These are phyloP conservation scores for Taphrina deformans DNA, from an alignment of 1,139 yeast species.

Conservation along the genomic window DNA sequence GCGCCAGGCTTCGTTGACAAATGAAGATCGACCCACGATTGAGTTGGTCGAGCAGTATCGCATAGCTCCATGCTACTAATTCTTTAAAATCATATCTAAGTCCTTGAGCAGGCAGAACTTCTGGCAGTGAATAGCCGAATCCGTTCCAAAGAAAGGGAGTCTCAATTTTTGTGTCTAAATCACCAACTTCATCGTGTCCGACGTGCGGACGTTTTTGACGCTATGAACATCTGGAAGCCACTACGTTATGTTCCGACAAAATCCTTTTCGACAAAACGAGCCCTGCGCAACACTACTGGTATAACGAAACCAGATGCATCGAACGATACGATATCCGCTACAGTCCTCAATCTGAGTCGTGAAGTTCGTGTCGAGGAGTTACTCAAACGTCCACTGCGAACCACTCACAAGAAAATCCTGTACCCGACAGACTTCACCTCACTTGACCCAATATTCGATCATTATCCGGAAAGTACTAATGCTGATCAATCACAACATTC, in stretches of 20 bases:
- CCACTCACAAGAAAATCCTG: conserved; percentile 39
- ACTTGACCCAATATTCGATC: conserved; percentile 36
- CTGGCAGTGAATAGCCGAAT: too few species aligned
- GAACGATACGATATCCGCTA: background rate
- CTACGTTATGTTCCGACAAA: background rate
- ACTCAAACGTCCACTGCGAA: conserved; percentile 13
- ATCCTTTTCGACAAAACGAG: background rate
- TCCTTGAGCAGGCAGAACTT: too few species aligned
- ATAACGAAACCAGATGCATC: background rate
- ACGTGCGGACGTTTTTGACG: too few species aligned
- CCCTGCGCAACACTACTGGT: background rate
- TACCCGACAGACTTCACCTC: conserved; percentile 47
- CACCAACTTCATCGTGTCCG: too few species aligned
- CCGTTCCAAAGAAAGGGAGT: too few species aligned
- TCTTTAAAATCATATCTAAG: too few species aligned
- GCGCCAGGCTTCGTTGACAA: too few species aligned
- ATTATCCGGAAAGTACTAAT: background rate
- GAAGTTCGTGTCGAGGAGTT: conserved; percentile 14
- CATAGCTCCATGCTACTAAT: too few species aligned
- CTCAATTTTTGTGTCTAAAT: too few species aligned
- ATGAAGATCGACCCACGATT: too few species aligned
- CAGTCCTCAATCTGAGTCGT: conserved; percentile 3
- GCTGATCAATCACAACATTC: background rate
- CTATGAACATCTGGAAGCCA: background rate
- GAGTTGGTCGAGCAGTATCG: too few species aligned